Evolutionary conservation across 164 flowering plant species (phyloP).

Genomic region (Chimonanthus praecox): DNA sequence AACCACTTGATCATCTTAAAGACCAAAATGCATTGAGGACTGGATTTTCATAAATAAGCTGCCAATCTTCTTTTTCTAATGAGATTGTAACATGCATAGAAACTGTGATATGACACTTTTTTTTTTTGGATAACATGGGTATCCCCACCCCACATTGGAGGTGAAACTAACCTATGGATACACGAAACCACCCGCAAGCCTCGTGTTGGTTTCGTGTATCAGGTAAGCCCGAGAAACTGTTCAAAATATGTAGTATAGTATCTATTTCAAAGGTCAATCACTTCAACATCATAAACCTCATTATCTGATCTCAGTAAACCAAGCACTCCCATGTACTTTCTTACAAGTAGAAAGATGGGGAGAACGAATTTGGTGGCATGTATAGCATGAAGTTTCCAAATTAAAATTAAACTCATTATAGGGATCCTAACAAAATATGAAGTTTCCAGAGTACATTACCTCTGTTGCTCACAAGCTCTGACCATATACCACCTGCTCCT

Average conservation of each 20-base stretch:
- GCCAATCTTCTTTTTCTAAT: background rate
- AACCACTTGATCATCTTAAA: slow-evolving; percentile 8
- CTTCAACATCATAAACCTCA: background rate
- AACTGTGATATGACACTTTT: no score
- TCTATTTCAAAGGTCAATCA: background rate
- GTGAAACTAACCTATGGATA: no score
- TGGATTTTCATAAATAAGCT: background rate
- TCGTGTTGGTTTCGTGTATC: no score
- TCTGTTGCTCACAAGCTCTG: slow-evolving; percentile 92
- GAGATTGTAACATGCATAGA: background rate
- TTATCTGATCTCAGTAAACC: background rate
- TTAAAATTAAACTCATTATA: background rate
- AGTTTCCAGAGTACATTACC: slow-evolving; percentile 25
- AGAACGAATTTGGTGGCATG: background rate
- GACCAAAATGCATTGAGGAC: slow-evolving; percentile 2
- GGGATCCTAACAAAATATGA: background rate
- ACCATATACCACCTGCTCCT: slow-evolving; percentile 95
- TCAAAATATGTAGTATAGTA: background rate
- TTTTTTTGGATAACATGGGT: no score
- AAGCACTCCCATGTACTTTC: background rate
- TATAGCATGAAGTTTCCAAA: background rate
- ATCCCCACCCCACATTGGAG: no score
- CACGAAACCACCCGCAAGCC: no score
- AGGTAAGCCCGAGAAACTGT: no score
- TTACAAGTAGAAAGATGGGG: background rate